Evolutionary conservation across 2,329 filamentous ascomycete genomes (phyloP).

Genomic region (Helotiales sp.): DNA sequence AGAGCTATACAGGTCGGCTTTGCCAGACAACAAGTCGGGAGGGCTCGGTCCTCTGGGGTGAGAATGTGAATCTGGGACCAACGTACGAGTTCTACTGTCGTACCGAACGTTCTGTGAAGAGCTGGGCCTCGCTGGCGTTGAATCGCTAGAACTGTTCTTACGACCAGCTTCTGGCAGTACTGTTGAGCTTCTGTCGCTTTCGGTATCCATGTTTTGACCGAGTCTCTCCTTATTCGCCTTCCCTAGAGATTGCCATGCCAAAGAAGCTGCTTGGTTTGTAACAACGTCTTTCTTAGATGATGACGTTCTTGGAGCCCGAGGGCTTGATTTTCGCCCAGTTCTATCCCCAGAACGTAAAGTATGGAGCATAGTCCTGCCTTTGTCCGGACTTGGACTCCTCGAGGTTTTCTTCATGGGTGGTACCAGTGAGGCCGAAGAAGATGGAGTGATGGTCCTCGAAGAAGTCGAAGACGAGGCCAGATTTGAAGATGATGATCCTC

Average conservation of each 20-base stretch:
- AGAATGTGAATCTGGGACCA: constrained; percentile 35
- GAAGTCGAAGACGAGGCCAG: constrained; percentile 24
- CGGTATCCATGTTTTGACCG: constrained; percentile 38
- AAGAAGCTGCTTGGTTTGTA: constrained; percentile 66
- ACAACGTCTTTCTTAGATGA: constrained; percentile 50
- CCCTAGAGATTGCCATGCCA: constrained; percentile 57
- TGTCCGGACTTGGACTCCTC: constrained; percentile 63
- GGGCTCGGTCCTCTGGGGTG: constrained; percentile 31
- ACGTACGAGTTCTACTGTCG: constrained; percentile 42
- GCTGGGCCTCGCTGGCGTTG: constrained; percentile 18
- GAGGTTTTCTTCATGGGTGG: constrained; percentile 44
- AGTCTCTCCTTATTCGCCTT: constrained; percentile 37
- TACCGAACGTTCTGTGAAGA: constrained; percentile 38
- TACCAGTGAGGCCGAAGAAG: constrained; percentile 30
- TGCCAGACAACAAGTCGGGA: constrained; percentile 37
- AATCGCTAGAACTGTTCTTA: constrained; percentile 34
- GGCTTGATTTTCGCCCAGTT: constrained; percentile 49
- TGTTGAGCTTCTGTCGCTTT: constrained; percentile 35
- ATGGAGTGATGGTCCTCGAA: constrained; percentile 28
- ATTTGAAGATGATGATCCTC: constrained; percentile 21
- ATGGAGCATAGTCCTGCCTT: constrained; percentile 62
- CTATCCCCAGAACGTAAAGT: constrained; percentile 59
- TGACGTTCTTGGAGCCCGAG: constrained; percentile 44
- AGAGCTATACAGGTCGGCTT: constrained; percentile 30
- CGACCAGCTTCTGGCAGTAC: constrained; percentile 33